Evolutionary conservation across 2,329 filamentous ascomycete genomes (phyloP), one percentile per base, ranked within the genome.

Genomic region (Rhynchosporium agropyri): DNA sequence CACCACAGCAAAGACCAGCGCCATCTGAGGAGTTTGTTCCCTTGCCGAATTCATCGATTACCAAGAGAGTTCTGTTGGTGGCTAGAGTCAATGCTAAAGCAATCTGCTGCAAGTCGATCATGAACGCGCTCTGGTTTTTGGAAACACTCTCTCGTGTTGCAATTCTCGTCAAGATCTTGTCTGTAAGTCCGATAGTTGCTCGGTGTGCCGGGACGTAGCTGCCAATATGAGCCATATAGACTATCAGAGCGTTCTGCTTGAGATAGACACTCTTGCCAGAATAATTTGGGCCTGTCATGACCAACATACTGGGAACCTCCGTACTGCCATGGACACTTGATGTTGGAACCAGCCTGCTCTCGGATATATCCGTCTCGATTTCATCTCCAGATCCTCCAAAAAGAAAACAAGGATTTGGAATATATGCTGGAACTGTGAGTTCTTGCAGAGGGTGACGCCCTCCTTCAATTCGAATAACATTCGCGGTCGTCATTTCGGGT

Each of bases 251-350:
- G 38, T 91, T 85, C 74, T 99, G 94, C 75, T 96, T 99, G 73
- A 98, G 82, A 75, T 97, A 98, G 0, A 98, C 86, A 69, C 92
- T 98, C 76, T 99, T 99, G 0, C 95, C 95, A 0, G 95, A 98
- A 74, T 95, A 96, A 70, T 99, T 99, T 4, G 95, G 93, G 0
- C 95, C 95, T 0, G 95, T 98, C 70, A 99, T 76, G 5, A 97
- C 79, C 12, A 97, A 74, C 77, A 92, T 89, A 67, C 84, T 91
- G 12, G 90, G 86, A 2, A 73, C 73, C 4, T 75, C 68, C 12
- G 62, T 60, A 26, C 65, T 68, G 3, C 71, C 65, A 12, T 67
- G 58, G 10, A 65, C 26, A 28, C 51, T 54, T 28, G 56, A 49
- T 0, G 64, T 62, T 9, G 48, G 48, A 36, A 53, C 54, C 6